Evolutionary conservation across 2,329 filamentous ascomycete species (phyloP).

Genomic region (Aspergillus pseudoviridinutans): DNA sequence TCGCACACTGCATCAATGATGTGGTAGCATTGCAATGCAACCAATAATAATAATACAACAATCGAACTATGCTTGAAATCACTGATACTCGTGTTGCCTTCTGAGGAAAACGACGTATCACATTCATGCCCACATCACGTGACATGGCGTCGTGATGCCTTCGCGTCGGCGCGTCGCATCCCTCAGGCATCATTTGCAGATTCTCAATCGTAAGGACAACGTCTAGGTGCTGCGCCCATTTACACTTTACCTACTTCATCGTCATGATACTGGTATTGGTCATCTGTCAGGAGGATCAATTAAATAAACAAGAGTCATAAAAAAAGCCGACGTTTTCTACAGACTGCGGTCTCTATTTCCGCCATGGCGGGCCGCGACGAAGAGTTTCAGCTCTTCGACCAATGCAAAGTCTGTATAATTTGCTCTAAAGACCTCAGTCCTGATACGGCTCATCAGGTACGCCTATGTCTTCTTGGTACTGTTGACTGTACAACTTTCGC

Average conservation of each 20-base stretch:
- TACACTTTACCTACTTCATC: background rate
- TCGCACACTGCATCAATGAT: background rate
- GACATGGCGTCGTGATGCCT: conserved; percentile 20
- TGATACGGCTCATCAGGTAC: conserved; percentile 41
- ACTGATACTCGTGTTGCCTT: background rate
- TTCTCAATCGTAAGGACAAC: background rate
- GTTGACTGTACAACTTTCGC: conserved; percentile 1
- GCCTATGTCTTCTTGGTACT: background rate
- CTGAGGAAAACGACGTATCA: background rate
- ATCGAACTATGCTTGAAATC: background rate
- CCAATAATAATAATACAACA: background rate
- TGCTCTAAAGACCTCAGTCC: conserved; percentile 37
- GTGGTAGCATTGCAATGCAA: background rate
- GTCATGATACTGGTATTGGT: background rate
- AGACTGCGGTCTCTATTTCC: background rate
- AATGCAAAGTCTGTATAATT: conserved; percentile 46
- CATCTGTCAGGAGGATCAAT: background rate
- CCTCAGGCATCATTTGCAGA: background rate
- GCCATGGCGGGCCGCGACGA: conserved; percentile 26
- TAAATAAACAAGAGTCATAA: background rate
- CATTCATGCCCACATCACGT: conserved; percentile 13
- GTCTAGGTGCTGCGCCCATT: background rate
- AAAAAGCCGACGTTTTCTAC: background rate
- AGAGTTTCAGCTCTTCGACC: conserved; percentile 39
- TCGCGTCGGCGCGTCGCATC: conserved; percentile 20